These are phyloP conservation scores for Moesziomyces parantarcticus DNA, from an alignment of 1,284 basidiomycete genomes.

Conservation along the genomic window DNA sequence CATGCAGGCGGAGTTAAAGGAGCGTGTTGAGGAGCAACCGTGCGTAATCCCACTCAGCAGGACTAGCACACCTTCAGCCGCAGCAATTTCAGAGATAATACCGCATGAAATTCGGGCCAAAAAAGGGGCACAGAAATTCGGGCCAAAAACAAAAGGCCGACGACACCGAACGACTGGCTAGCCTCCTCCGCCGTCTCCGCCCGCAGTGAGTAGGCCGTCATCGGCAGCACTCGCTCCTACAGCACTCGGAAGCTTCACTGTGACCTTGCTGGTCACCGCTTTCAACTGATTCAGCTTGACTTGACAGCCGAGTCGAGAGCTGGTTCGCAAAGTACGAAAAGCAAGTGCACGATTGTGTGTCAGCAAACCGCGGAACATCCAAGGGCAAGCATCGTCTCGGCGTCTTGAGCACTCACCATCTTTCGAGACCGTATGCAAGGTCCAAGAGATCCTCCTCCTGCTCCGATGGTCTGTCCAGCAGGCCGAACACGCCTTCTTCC, in stretches of 20 bases:
- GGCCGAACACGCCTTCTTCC: slow-evolving; percentile 1
- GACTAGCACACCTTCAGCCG: no score
- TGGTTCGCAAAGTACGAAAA: neutral
- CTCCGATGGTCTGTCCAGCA: slow-evolving; percentile 3
- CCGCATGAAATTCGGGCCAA: no score
- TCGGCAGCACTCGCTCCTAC: neutral
- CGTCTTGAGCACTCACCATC: neutral
- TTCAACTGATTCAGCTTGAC: slow-evolving; percentile 1
- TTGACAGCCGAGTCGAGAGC: slow-evolving; percentile 8
- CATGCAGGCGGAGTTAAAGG: no score
- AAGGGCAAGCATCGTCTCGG: neutral
- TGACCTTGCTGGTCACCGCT: neutral
- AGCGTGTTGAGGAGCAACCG: no score
- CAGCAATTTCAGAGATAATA: no score
- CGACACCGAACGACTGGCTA: no score
- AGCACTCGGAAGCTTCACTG: neutral
- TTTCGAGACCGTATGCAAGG: slow-evolving; percentile 2
- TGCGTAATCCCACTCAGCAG: no score
- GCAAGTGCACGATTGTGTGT: no score
- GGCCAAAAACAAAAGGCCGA: no score
- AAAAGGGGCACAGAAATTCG: no score
- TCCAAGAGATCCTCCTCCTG: slow-evolving; percentile 4
- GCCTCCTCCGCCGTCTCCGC: no score
- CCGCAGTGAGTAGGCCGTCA: neutral
- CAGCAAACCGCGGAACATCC: neutral